A percentile compares a stretch with the other conserved stretches of the same genome.
These are phyloP conservation scores for Zoysia matrella DNA, from an alignment of 202 grass and related monocot species.

Conservation along the genomic window DNA sequence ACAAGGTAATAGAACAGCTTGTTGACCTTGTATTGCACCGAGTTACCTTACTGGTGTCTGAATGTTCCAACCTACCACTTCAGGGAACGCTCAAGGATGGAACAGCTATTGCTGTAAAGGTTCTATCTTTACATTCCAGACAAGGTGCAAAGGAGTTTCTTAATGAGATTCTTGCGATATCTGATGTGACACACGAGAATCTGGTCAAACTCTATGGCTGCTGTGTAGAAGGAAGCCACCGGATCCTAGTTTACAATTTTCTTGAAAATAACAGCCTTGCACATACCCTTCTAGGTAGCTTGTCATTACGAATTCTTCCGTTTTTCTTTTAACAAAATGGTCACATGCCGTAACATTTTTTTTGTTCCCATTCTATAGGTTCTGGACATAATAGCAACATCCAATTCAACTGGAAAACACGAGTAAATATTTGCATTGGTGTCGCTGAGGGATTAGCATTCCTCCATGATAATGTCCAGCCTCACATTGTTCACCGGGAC, in stretches of 20 bases:
- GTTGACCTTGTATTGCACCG: neutral
- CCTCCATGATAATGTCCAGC: constrained; percentile 67
- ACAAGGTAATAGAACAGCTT: neutral
- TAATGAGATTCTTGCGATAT: constrained; percentile 68
- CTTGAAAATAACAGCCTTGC: constrained; percentile 90
- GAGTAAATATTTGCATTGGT: too few relatives aligned
- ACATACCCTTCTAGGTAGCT: constrained; percentile 73
- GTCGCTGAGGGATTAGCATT: too few relatives aligned
- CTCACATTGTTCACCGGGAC: constrained; percentile 85
- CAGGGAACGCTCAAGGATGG: constrained; percentile 51
- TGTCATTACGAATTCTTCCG: constrained; percentile 28
- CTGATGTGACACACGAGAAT: constrained; percentile 75
- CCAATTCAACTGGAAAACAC: too few relatives aligned
- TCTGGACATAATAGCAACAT: constrained; percentile 44
- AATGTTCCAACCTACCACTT: constrained; percentile 7
- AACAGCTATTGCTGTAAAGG: constrained; percentile 77
- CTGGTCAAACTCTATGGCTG: constrained; percentile 80
- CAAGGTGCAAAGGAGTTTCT: constrained; percentile 85
- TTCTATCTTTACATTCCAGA: constrained; percentile 77
- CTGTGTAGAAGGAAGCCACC: constrained; percentile 75
- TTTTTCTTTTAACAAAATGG: neutral
- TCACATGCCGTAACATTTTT: constrained; percentile 26
- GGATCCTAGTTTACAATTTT: constrained; percentile 89
- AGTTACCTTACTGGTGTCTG: constrained; percentile 3
- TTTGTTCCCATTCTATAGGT: constrained; percentile 44